phyloP scores from a whole-genome alignment of 2,329 filamentous ascomycete genomes.

The Alternaria longipes region DNA sequence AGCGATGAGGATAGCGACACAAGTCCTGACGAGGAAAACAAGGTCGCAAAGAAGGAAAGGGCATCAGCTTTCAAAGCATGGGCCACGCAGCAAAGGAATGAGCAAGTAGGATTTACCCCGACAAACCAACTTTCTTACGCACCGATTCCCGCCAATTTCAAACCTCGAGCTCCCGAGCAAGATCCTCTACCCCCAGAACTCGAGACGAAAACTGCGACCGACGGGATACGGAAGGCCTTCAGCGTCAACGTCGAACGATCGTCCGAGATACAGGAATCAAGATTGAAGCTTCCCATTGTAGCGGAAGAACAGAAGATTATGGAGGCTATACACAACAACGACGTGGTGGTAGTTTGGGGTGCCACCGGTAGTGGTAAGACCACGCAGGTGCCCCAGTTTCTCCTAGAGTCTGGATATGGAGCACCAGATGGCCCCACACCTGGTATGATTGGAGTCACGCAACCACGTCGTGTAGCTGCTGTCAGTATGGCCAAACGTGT shows the following conservation, averaged over 20 bases:
- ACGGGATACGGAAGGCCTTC: constrained; percentile 74
- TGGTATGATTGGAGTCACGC: constrained; percentile 93
- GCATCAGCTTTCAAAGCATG: constrained; percentile 88
- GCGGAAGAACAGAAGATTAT: constrained; percentile 97
- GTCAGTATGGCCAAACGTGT: constrained; percentile 97
- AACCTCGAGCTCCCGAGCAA: constrained; percentile 72
- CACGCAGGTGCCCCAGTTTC: constrained; percentile 94
- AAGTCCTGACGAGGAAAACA: constrained; percentile 48
- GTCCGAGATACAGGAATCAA: constrained; percentile 77
- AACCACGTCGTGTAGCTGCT: constrained; percentile 91
- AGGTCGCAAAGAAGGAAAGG: constrained; percentile 54
- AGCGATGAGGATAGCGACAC: constrained; percentile 44
- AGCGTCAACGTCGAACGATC: constrained; percentile 76
- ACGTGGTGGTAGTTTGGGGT: constrained; percentile 90
- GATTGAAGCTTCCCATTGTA: constrained; percentile 85
- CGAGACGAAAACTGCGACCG: constrained; percentile 63
- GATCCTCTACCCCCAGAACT: constrained; percentile 76
- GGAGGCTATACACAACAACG: constrained; percentile 94
- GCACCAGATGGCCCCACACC: constrained; percentile 79
- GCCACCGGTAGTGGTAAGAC: constrained; percentile 98
- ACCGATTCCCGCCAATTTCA: constrained; percentile 69
- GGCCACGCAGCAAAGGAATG: constrained; percentile 86
- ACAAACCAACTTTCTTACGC: constrained; percentile 51
- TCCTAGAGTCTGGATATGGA: constrained; percentile 93
- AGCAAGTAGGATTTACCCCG: constrained; percentile 76